Base-by-base conservation (phyloP, 768 basidiomycete species). In the Tulasnella sp. region DNA sequence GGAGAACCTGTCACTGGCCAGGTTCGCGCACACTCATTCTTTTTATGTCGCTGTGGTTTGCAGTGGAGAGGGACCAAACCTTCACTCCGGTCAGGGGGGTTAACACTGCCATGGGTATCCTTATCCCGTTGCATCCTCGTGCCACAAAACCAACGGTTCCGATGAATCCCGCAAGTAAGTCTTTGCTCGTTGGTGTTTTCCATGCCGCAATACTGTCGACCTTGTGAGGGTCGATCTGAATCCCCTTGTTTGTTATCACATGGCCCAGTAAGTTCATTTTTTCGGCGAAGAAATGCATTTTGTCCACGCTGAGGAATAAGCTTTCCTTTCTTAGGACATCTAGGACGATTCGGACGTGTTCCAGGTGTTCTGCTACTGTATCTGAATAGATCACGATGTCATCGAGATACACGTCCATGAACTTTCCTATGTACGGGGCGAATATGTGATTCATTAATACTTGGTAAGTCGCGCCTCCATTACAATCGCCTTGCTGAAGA, bases 1-100 rank as follows among this genome's bases (percentile, higher is more conserved):
- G 97, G 97, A 8, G 97, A 99, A 81, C 90, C 91, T n/a, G 87
- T 99, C 40, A 82, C 86, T 22, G 97, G 97, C 3, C 91, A 93
- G 89, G 96, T 96, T 71, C n/a, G n/a, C n/a, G n/a, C n/a, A n/a
- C n/a, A n/a, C n/a, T 6, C 37, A 71, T 36, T 58, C 11, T 8
- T 31, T n/a, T 17, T 3, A n/a, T 37, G 52, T 67, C 39, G 52
- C 67, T n/a, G n/a, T n/a, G n/a, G n/a, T n/a, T n/a, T 34, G 45
- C 34, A 42, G 8, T 17, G 9, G 42, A 8, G 17, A 17, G 42
- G 36, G 37, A 64, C n/a, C n/a, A n/a, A n/a, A n/a, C n/a, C n/a
- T n/a, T n/a, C n/a, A n/a, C n/a, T n/a, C 79, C 17, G 80, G 78
- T 0, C 79, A 81, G 37, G n/a, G 78, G 73, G 0, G 77, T 76